These are phyloP conservation scores for Backusella australiensis DNA, from an alignment of 192 early-diverging fungal species.

Conservation along the genomic window DNA sequence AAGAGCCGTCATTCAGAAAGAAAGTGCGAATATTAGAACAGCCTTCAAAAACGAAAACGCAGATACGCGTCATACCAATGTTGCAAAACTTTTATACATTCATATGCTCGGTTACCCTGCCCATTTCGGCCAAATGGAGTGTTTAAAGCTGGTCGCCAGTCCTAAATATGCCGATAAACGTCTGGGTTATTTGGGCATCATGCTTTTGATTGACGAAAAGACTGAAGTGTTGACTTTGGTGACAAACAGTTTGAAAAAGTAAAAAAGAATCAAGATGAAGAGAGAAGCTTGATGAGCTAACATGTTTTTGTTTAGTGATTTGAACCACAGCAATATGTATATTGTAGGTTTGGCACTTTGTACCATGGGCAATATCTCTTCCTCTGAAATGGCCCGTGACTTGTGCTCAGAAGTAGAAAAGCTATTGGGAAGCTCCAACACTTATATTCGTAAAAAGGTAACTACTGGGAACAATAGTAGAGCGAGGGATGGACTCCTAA, in stretches of 20 bases:
- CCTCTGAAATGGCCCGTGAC: conserved; percentile 93
- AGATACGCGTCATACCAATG: conserved; percentile 88
- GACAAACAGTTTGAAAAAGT: conserved; percentile 98
- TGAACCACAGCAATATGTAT: conserved; percentile 95
- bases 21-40: conserved; percentile 93
- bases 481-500: no score
- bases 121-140: conserved; percentile 99
- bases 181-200: conserved; percentile 97
- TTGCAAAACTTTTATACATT: conserved; percentile 97
- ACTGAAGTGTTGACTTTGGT: conserved; percentile 96
- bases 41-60: conserved; percentile 95
- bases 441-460: conserved; percentile 97
- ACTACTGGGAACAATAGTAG: not conserved
- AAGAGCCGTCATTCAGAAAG: conserved; percentile 94
- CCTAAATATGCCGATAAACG: conserved; percentile 95
- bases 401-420: conserved; percentile 92
- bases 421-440: conserved; percentile 84
- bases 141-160: conserved; percentile 94
- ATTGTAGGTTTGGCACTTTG: conserved; percentile 96
- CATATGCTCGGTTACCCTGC: conserved; percentile 98
- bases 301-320: conserved; percentile 60
- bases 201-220: conserved; percentile 97
- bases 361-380: conserved; percentile 96
- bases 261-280: conserved; percentile 1
- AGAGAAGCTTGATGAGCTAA: not conserved